Evolutionary conservation across 305 asterid genomes (phyloP).

Genomic region (Coffea humblotiana): DNA sequence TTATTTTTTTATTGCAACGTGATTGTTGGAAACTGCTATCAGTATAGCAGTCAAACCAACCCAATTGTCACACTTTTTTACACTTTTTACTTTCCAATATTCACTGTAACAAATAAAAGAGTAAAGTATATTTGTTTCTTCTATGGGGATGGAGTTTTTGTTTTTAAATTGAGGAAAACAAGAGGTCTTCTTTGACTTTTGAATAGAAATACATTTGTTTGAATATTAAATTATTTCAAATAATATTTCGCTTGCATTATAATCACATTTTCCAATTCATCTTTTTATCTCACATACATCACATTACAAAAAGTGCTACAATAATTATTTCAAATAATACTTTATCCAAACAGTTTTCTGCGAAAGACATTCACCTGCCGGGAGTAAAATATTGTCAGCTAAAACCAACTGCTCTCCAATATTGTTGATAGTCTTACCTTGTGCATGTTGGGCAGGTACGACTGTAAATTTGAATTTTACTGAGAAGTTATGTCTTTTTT

Average conservation of each 20-base stretch:
- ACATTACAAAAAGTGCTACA: no score
- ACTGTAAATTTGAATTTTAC: background rate
- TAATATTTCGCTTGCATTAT: no score
- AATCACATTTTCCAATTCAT: no score
- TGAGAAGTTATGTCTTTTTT: slow-evolving; percentile 12
- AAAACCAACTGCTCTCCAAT: background rate
- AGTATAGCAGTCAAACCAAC: background rate
- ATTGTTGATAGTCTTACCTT: background rate
- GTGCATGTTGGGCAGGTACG: background rate
- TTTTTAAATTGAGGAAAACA: no score
- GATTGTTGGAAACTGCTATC: background rate
- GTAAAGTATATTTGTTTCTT: background rate
- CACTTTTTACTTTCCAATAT: no score
- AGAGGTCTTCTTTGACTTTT: background rate
- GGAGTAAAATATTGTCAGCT: background rate
- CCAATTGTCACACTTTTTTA: background rate
- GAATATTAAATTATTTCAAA: no score
- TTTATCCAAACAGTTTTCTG: background rate
- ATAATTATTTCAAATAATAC: no score
- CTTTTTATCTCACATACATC: no score
- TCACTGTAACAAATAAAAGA: no score
- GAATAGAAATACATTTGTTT: no score
- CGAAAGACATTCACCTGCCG: background rate
- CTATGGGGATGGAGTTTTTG: background rate
- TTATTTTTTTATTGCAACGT: background rate